A percentile compares a stretch with the other conserved stretches of the same genome.
Conservation (phyloP, 306 rosid genomes). For the Dalbergia oliveri region DNA sequence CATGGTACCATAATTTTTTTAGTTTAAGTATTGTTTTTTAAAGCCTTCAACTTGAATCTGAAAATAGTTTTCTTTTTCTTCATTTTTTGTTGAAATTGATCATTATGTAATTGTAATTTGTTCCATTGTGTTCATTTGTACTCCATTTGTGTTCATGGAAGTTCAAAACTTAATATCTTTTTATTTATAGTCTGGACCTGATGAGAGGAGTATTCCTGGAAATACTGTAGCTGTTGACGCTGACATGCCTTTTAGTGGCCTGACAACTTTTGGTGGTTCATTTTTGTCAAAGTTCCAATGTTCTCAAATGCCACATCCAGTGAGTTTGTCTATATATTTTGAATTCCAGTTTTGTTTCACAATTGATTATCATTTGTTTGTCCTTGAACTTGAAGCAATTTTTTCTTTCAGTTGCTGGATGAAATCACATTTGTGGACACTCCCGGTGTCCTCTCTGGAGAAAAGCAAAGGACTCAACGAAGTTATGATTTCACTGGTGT, state of each 20-base stretch:
- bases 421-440: slow-evolving; percentile 93
- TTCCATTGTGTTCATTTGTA: slow-evolving; percentile 27
- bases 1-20: slow-evolving; percentile 67
- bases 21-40: slow-evolving; percentile 12
- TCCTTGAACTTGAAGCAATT: slow-evolving; percentile 21
- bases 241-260: slow-evolving; percentile 89
- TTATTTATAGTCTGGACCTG: slow-evolving; percentile 82
- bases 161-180: slow-evolving; percentile 35
- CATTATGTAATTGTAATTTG: neutral
- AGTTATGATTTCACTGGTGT: slow-evolving; percentile 97
- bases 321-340: slow-evolving; percentile 58
- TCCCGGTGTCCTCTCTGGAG: slow-evolving; percentile 97
- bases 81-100: neutral
- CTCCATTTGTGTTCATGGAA: slow-evolving; percentile 25
- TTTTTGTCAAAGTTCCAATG: slow-evolving; percentile 93
- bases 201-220: slow-evolving; percentile 97
- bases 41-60: neutral
- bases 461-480: slow-evolving; percentile 95
- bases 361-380: slow-evolving; percentile 22
- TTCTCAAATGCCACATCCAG: slow-evolving; percentile 97
- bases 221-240: slow-evolving; percentile 94
- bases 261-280: slow-evolving; percentile 83
- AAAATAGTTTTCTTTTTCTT: neutral
- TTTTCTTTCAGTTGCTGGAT: slow-evolving; percentile 73
- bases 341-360: neutral